phyloP scores from a whole-genome alignment of 1,284 basidiomycete genomes.

The Phlebopus sp. region DNA sequence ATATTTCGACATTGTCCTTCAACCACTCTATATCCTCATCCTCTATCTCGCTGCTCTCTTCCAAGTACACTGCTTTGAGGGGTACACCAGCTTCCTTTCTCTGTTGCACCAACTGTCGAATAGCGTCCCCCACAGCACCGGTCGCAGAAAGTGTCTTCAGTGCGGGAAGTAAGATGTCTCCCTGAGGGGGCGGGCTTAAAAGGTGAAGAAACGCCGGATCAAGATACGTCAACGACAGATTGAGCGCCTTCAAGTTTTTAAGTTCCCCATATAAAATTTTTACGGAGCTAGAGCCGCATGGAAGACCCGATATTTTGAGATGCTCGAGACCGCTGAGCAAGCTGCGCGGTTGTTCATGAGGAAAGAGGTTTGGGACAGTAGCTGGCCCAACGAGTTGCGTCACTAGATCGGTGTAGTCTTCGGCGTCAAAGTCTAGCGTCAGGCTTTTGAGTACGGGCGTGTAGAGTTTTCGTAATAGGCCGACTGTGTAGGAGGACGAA shows the following conservation, averaged over 20 bases:
- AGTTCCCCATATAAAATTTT: conserved; percentile 44
- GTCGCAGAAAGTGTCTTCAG: conserved; percentile 43
- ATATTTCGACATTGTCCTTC: conserved; percentile 40
- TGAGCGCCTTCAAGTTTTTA: conserved; percentile 39
- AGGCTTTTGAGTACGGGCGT: conserved; percentile 48
- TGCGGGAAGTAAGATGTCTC: conserved; percentile 28
- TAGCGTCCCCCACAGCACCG: conserved; percentile 37
- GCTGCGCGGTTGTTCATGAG: conserved; percentile 33
- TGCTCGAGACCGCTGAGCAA: conserved; percentile 44
- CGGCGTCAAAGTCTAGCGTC: conserved; percentile 49
- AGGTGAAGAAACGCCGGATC: conserved; percentile 39
- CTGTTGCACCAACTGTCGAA: conserved; percentile 44
- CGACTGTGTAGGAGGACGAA: conserved; percentile 39
- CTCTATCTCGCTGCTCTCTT: conserved; percentile 37
- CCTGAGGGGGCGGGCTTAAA: conserved; percentile 27
- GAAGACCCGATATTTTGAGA: conserved; percentile 49
- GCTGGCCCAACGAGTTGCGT: conserved; percentile 35
- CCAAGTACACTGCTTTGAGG: conserved; percentile 45
- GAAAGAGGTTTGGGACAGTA: conserved; percentile 26
- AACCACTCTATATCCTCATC: conserved; percentile 45
- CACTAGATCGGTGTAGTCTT: conserved; percentile 48
- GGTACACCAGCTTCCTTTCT: conserved; percentile 43
- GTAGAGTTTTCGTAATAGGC: conserved; percentile 47
- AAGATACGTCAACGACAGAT: conserved; percentile 34
- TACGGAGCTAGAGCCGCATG: conserved; percentile 35